Evolutionary conservation across 352 stramenopile genomes (phyloP), one percentile per base, ranked within the genome.

Genomic region (Globisporangium viniferum): DNA sequence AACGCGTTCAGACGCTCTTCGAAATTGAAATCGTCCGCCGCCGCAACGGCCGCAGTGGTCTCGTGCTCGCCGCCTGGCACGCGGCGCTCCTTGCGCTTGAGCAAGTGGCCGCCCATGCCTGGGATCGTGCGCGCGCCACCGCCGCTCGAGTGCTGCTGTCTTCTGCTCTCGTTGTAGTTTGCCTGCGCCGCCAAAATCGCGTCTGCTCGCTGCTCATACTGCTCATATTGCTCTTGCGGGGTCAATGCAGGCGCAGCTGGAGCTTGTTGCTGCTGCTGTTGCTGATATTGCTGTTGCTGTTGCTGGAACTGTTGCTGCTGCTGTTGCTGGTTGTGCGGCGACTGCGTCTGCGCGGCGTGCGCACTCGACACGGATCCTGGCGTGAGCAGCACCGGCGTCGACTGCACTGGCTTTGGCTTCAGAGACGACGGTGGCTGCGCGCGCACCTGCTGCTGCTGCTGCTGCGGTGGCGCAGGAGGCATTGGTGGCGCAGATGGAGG

Each of bases 91-190:
- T 89, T 91, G 24, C 86, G 84, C 65, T 91, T 90, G 8, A 94
- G 75, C 75, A 94, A 69, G 64, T 94, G 86, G 29, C 79, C 82
- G 18, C 86, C 86, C 86, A 94, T 94, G n/a, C 86, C 86, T 3
- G 86, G 86, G 54, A 92, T 94, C 48, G 86, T 94, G 18, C 86
- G 70, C 1, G 70, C 62, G 18, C 62, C 76, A 39, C 62, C 74
- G 46, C 73, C 71, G 7, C 58, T 59, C n/a, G 56, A 57, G 56
- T 67, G 31, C 33, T 72, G 69, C 27, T 69, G 57, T 53, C 62
- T 41, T 65, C 67, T 54, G 31, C 33, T 69, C 31, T 59, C 62
- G 46, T 59, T 72, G 67, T 64, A 72, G 61, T 71, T 71, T 20
- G 31, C 66, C 29, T 71, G 59, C 51, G 63, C 65, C 33, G 57